Percentiles rank a stretch among this genome's conserved stretches.
Conservation (phyloP, 2,329 filamentous ascomycete species). For the Cryphonectria japonica region DNA sequence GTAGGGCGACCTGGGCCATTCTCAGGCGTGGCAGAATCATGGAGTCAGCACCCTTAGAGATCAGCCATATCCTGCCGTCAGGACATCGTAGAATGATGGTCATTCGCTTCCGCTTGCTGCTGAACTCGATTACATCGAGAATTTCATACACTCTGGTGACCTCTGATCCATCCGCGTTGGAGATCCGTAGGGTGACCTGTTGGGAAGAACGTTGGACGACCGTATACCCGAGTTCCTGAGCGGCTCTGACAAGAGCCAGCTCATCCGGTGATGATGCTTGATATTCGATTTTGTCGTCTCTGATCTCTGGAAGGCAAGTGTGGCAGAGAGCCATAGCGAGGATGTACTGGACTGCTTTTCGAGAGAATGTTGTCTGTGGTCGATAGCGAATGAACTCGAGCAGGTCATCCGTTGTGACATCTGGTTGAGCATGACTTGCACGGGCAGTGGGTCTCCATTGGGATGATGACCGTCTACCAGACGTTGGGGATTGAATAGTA, state of each 20-base stretch:
- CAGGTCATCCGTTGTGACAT: conserved; percentile 72
- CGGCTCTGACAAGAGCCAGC: conserved; percentile 80
- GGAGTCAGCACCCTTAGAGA: conserved; percentile 91
- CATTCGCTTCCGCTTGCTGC: conserved; percentile 88
- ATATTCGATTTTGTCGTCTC: conserved; percentile 65
- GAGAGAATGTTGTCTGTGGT: conserved; percentile 76
- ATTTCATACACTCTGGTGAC: conserved; percentile 69
- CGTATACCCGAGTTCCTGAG: conserved; percentile 81
- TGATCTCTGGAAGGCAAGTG: conserved; percentile 82
- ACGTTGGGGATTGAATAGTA: conserved; percentile 36
- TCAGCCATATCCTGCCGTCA: conserved; percentile 77
- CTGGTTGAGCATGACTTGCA: conserved; percentile 56
- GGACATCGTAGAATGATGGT: conserved; percentile 86
- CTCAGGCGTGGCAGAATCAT: conserved; percentile 78
- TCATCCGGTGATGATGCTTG: conserved; percentile 92
- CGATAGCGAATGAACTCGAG: conserved; percentile 76
- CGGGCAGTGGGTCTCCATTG: conserved; percentile 54
- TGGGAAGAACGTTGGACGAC: conserved; percentile 75
- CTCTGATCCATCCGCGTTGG: conserved; percentile 40
- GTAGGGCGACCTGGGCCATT: conserved; percentile 71
- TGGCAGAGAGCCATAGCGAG: conserved; percentile 87
- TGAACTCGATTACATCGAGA: conserved; percentile 88
- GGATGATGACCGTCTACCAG: conserved; percentile 50
- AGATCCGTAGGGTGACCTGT: conserved; percentile 61
- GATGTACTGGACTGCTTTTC: conserved; percentile 80